Evolutionary conservation across 164 flowering plant genomes (phyloP).

Genomic region (Magnolia kwangsiensis): DNA sequence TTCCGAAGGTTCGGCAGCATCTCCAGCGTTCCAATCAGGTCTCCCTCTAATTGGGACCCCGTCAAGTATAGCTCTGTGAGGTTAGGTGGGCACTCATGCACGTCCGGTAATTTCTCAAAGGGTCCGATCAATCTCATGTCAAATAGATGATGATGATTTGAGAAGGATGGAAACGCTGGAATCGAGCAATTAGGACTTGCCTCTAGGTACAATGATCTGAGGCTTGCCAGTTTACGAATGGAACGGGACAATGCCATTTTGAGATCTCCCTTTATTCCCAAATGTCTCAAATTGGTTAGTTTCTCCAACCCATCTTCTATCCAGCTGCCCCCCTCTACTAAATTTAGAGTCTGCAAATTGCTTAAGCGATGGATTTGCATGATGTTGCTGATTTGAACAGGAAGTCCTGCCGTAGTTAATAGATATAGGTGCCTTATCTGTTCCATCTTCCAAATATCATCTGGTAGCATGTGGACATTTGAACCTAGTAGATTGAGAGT

Average conservation of each 20-base stretch:
- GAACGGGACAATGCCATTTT: not conserved
- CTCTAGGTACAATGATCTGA: fast-evolving
- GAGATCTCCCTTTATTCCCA: not conserved
- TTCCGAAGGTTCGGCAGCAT: not conserved
- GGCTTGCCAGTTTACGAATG: not conserved
- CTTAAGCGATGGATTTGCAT: not conserved
- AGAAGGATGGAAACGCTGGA: not conserved
- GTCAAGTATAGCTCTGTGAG: not conserved
- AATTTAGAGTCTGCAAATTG: not conserved
- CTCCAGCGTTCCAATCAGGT: not conserved
- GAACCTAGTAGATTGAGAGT: not conserved
- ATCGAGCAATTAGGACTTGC: not conserved
- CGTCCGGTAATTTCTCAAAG: not conserved
- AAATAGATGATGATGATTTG: not conserved
- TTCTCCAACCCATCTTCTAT: not conserved
- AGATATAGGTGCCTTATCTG: not conserved
- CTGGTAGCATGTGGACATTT: not conserved
- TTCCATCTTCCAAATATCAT: not conserved
- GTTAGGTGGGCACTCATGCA: not conserved
- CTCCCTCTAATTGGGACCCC: not conserved
- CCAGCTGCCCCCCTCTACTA: not conserved
- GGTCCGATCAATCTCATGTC: fast-evolving
- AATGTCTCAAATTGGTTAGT: not conserved
- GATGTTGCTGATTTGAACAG: not conserved
- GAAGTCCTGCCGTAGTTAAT: no score